Conservation (phyloP, 345 rosid species). For the Odontarrhena argentea region DNA sequence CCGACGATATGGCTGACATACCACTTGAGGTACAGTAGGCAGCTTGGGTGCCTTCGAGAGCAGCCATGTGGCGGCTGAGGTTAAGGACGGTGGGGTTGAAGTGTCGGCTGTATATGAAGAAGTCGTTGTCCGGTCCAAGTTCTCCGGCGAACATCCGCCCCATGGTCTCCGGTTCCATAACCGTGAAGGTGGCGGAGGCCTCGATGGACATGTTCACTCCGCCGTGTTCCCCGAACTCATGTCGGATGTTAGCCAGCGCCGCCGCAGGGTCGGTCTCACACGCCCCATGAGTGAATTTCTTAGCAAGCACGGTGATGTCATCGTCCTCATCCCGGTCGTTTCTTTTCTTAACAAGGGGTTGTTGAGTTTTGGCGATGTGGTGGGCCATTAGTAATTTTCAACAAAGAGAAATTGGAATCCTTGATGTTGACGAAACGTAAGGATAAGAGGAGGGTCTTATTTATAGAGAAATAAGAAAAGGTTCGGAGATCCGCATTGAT, state of each 20-base stretch:
- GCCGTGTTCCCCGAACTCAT: slow-evolving; percentile 97
- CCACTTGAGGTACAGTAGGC: slow-evolving; percentile 99
- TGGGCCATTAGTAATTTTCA: slow-evolving; percentile 46
- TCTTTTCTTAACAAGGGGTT: slow-evolving; percentile 54
- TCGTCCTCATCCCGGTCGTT: slow-evolving; percentile 52
- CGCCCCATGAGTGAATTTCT: slow-evolving; percentile 49
- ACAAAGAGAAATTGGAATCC: slow-evolving; percentile 6
- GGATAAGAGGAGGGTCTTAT: slow-evolving; percentile 1
- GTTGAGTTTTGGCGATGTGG: slow-evolving; percentile 39
- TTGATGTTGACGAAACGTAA: slow-evolving; percentile 10
- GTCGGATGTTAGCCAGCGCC: slow-evolving; percentile 73
- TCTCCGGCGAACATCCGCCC: slow-evolving; percentile 89
- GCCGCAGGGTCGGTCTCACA: slow-evolving; percentile 72
- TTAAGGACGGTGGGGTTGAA: slow-evolving; percentile 94
- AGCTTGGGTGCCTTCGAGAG: slow-evolving; percentile 96
- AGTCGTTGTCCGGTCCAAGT: slow-evolving; percentile 94
- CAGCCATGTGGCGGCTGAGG: slow-evolving; percentile 97
- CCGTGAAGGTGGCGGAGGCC: slow-evolving; percentile 99
- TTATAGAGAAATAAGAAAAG: slow-evolving; percentile 1
- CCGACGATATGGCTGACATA: slow-evolving; percentile 95
- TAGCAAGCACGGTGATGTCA: slow-evolving; percentile 40
- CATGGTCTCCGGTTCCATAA: slow-evolving; percentile 97
- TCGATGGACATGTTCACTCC: slow-evolving; percentile 99
- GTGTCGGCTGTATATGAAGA: slow-evolving; percentile 95
- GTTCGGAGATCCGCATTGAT: neutral